These are phyloP conservation scores for Candida tibetensis DNA, from an alignment of 805 yeast genomes.

Conservation along the genomic window DNA sequence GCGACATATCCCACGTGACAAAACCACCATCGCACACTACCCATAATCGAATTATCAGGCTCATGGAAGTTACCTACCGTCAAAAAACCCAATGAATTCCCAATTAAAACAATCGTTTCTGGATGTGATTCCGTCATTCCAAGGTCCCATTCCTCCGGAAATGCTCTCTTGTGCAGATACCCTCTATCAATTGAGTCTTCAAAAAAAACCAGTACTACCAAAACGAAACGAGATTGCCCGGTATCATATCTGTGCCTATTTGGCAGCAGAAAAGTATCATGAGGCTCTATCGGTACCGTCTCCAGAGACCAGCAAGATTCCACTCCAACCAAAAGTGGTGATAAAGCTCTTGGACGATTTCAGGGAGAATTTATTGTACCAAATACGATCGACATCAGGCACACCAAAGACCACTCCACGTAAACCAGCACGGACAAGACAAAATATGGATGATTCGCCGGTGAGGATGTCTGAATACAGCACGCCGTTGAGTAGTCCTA, in stretches of 20 bases:
- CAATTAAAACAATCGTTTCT: constrained; percentile 30
- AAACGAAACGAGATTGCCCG: constrained; percentile 62
- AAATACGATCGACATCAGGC: constrained; percentile 14
- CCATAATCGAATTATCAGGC: neutral
- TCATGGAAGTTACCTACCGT: neutral
- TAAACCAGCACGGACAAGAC: constrained; percentile 6
- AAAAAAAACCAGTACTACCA: constrained; percentile 46
- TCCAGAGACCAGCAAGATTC: constrained; percentile 52
- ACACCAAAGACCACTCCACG: constrained; percentile 18
- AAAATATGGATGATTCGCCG: neutral
- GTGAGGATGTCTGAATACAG: neutral
- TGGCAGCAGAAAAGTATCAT: constrained; percentile 53
- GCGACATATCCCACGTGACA: neutral
- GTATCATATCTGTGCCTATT: constrained; percentile 62
- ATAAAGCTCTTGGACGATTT: constrained; percentile 45
- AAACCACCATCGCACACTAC: neutral
- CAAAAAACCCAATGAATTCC: constrained; percentile 2
- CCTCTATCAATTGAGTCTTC: constrained; percentile 52
- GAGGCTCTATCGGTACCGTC: constrained; percentile 44
- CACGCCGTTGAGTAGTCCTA: constrained; percentile 2
- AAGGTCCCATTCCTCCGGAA: constrained; percentile 42
- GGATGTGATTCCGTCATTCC: constrained; percentile 51
- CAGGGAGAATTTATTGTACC: constrained; percentile 35
- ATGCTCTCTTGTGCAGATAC: constrained; percentile 42
- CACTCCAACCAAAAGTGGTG: constrained; percentile 50